phyloP scores from a whole-genome alignment of 768 basidiomycete genomes.

The Macrolepiota albuminosa region DNA sequence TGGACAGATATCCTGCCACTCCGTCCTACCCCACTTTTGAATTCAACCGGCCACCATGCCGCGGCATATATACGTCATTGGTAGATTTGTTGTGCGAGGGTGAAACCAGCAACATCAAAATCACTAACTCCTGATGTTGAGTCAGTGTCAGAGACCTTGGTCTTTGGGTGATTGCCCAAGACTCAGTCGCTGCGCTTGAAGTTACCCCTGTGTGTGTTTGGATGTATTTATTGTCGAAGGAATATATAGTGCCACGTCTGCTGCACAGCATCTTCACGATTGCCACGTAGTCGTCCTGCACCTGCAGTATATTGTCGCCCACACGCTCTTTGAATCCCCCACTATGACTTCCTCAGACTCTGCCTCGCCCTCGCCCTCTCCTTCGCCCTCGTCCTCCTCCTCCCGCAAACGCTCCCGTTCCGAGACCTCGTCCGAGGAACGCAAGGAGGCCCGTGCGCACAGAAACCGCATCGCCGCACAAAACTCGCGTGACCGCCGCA shows the following conservation, averaged over 20 bases:
- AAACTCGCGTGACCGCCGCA: constrained; percentile 87
- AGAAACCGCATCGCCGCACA: constrained; percentile 93
- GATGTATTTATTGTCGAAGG: neutral
- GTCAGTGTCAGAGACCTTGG: neutral
- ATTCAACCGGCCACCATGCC: too few species aligned
- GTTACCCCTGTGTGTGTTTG: neutral
- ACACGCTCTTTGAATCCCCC: neutral
- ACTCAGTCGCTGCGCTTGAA: too few species aligned
- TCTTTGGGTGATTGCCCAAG: neutral
- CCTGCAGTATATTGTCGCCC: constrained; percentile 24
- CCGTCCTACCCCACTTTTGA: too few species aligned
- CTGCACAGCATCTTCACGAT: neutral
- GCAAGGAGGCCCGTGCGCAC: constrained; percentile 84
- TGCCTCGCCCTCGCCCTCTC: constrained; percentile 17
- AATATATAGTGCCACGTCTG: constrained; percentile 2
- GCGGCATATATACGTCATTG: too few species aligned
- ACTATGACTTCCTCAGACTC: constrained; percentile 7
- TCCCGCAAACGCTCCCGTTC: constrained; percentile 75
- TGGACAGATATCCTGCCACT: neutral
- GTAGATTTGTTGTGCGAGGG: too few species aligned
- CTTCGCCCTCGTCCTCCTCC: constrained; percentile 30
- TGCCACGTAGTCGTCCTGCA: constrained; percentile 29
- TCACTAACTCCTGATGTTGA: too few species aligned
- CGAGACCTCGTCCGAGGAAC: constrained; percentile 62
- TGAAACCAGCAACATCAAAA: neutral